Percentiles rank a stretch among this genome's conserved stretches.
These are phyloP conservation scores for Catenaria anguillulae DNA, from an alignment of 371 early-diverging fungal species.

Conservation along the genomic window DNA sequence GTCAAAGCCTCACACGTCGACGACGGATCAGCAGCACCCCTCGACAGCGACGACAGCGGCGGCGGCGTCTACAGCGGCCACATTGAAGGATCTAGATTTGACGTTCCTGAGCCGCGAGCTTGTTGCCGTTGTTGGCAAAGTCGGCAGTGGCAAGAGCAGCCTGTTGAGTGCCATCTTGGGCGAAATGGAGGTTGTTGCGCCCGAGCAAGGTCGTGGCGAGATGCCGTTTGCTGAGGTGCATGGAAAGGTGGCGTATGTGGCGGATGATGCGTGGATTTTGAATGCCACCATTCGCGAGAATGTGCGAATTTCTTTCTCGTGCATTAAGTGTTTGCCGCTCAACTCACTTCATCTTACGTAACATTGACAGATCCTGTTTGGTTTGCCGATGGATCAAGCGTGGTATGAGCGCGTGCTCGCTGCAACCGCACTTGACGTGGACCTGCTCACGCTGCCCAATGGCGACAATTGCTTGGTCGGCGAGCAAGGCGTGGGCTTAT, in stretches of 20 bases:
- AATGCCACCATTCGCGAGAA: conserved; percentile 81
- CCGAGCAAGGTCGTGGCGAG: conserved; percentile 17
- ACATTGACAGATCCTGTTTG: conserved; percentile 81
- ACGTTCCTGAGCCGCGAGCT: conserved; percentile 44
- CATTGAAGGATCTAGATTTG: conserved; percentile 48
- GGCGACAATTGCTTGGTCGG: conserved; percentile 91
- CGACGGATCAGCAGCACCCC: no score
- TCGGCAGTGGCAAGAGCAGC: conserved; percentile 78
- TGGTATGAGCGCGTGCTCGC: conserved; percentile 53
- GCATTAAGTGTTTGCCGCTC: no score
- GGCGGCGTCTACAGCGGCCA: conserved; percentile 14
- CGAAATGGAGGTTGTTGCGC: conserved; percentile 43
- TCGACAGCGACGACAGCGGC: no score
- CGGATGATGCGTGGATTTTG: conserved; percentile 87
- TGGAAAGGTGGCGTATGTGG: conserved; percentile 74
- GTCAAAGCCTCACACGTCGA: no score
- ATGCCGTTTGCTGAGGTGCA: conserved; percentile 29
- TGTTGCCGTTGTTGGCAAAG: conserved; percentile 65
- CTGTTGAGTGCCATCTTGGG: conserved; percentile 68
- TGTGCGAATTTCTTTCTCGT: no score
- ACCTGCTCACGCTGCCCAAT: conserved; percentile 57
- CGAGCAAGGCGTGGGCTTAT: conserved; percentile 78
- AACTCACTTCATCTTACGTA: no score
- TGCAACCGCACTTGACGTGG: conserved; percentile 48
- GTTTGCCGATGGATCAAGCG: conserved; percentile 51